Evolutionary conservation across 148 eudicot species (phyloP), one percentile per base, ranked within the genome.

Genomic region (Pouteria glomerata): DNA sequence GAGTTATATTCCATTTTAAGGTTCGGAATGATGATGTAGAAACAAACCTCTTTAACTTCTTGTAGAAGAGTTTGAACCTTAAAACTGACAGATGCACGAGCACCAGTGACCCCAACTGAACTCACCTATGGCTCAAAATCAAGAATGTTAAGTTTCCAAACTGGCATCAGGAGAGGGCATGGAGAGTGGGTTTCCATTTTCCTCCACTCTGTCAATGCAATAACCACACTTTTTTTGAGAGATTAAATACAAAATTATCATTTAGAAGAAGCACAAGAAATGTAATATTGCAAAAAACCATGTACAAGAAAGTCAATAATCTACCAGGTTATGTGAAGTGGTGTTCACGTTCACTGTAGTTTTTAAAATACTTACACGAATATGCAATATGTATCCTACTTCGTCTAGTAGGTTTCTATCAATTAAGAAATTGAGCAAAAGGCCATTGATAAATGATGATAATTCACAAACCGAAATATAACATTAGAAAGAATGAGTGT

Each of bases 71-170:
- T 69, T 77, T 87, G 78, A 73, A 94, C 98, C 73, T 80, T 82
- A 1, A 6, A 68, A 37, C 97, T 86, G 24, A 94, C 98, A 70
- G 85, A 80, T 63, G 87, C 75, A 66, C 98, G 96, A 68, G 98
- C 88, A 72, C 97, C 98, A 14, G 97, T 89, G 37, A 94, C 98
- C 73, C 98, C 98, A 72, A 89, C 61, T 0, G 97, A 83, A 79
- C 97, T 89, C 73, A 94, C 98, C 98, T 94, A 73, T 34, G 18
- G 18, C 68, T 30, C 24, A 55, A 55, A 60, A 37, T 19, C 39
- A 59, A 35, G 3, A 21, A 39, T 18, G 2, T 13, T 74, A 55
- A 57, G 48, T 57, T 42, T 26, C 34, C 33, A n/a, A 66, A 62
- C 5, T 52, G 29, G 31, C 37, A 66, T 35, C 37, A 26, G 41